Evolutionary conservation across 345 rosid species (phyloP).

Genomic region (Brassica napus): DNA sequence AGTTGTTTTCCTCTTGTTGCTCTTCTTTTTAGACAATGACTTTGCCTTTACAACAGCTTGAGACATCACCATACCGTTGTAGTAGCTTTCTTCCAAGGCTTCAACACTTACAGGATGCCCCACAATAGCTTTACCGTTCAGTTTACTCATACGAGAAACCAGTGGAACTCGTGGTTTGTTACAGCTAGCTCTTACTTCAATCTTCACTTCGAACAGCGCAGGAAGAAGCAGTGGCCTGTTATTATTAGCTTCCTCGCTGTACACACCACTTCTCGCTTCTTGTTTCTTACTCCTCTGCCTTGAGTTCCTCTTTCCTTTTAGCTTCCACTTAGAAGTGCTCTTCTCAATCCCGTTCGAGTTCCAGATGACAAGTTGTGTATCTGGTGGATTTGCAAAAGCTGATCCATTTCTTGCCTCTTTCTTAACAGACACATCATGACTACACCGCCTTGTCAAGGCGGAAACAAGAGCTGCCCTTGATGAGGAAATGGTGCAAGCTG

Average conservation of each 20-base stretch:
- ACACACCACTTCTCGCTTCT: conserved; percentile 49
- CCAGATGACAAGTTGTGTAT: conserved; percentile 31
- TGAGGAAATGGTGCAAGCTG: conserved; percentile 23
- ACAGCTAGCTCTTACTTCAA: conserved; percentile 72
- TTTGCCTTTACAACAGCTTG: conserved; percentile 34
- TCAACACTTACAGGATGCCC: conserved; percentile 82
- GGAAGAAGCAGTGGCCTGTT: conserved; percentile 30
- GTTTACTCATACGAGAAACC: conserved; percentile 84
- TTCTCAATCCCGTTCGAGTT: conserved; percentile 61
- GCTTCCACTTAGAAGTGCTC: conserved; percentile 83
- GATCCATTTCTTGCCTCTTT: conserved; percentile 52
- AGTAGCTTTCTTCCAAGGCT: conserved; percentile 46
- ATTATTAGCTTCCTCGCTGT: conserved; percentile 47
- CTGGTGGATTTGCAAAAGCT: conserved; percentile 51
- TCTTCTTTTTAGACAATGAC: conserved; percentile 39
- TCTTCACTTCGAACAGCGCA: conserved; percentile 59
- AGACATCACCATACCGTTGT: conserved; percentile 29
- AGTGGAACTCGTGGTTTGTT: conserved; percentile 74
- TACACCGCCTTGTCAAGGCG: conserved; percentile 47
- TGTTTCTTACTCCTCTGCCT: conserved; percentile 73
- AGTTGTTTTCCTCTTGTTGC: conserved; percentile 41
- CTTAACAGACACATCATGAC: conserved; percentile 47
- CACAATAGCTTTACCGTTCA: conserved; percentile 76
- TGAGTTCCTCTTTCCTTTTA: conserved; percentile 90
- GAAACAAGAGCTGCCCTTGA: conserved; percentile 44